phyloP scores from a whole-genome alignment of 129 eudicot genomes.

The Lactuca saligna region DNA sequence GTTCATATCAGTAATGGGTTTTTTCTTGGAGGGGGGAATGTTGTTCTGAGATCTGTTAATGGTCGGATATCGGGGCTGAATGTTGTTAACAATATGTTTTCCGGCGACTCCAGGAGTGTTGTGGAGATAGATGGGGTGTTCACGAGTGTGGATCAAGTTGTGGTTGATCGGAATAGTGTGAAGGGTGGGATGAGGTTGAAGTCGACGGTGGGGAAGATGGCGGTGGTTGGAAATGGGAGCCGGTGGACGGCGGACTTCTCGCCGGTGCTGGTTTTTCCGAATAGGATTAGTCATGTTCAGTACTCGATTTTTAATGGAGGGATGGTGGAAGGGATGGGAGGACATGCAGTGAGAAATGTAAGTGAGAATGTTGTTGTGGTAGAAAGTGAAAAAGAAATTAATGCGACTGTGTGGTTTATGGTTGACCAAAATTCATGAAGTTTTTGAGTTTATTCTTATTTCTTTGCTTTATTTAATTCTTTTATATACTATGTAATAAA shows the following conservation, averaged over 20 bases:
- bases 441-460: not conserved
- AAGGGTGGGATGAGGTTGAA: conserved; percentile 66
- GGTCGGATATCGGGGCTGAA: conserved; percentile 55
- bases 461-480: not conserved
- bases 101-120: conserved; percentile 37
- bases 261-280: conserved; percentile 52
- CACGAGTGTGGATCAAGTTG: conserved; percentile 55
- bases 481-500: not conserved
- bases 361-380: conserved; percentile 63
- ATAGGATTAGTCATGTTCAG: conserved; percentile 57
- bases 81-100: conserved; percentile 54
- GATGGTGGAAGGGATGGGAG: conserved; percentile 27
- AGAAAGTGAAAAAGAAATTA: conserved; percentile 46
- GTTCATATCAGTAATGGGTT: conserved; percentile 51
- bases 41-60: conserved; percentile 51
- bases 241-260: conserved; percentile 69
- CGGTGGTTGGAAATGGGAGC: conserved; percentile 62
- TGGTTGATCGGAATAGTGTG: conserved; percentile 57
- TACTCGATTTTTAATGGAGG: conserved; percentile 48
- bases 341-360: conserved; percentile 59
- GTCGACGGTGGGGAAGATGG: conserved; percentile 53
- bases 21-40: conserved; percentile 72
- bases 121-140: conserved; percentile 62
- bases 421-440: conserved; percentile 59
- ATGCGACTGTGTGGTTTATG: conserved; percentile 54